Base-by-base conservation (phyloP, 2,329 filamentous ascomycete genomes). In the Myriosclerotinia duriaeana region DNA sequence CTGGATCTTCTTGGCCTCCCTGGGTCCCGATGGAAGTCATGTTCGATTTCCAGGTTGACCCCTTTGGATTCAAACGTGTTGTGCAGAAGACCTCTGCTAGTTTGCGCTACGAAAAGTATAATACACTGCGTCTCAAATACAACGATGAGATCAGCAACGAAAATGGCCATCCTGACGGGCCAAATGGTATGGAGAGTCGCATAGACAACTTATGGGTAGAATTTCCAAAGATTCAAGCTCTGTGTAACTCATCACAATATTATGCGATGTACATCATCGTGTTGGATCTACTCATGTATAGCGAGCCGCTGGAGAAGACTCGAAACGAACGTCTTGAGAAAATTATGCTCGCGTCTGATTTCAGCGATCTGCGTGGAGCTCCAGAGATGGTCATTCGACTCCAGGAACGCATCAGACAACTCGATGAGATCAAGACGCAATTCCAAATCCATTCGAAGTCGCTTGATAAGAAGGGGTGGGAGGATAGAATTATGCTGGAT, bases 21-120 rank as follows among this genome's bases (percentile, higher is more conserved):
- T 99, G 95, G 95, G 92, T 98, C 56, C 95, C 95, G 0, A 89
- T 99, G 80, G 95, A 99, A 79, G 92, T 97, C 73, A 97, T 99
- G 89, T 97, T 97, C 74, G 93, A 98, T 78, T 99, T 97, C 78
- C 83, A 94, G 71, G 85, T 90, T 7, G 93, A 96, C 77, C 94
- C 95, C 0, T 97, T 97, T 74, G 95, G 96, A n/a, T 99, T 99
- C 82, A 94, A 94, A 77, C 88, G 95, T 68, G 93, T 99, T 40
- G 93, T 99, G 14, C 92, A 98, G 77, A 94, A 96, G 77, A 99
- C 95, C 1, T 99, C 94, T 6, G 95, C 94, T 30, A 93, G 90
- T 80, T 83, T 99, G 72, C 88, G 94, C 68, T 98, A 96, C 77
- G 94, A 99, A 82, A 98, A 99, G 78, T 97, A 94, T 87, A 99